A percentile compares a stretch with the other conserved stretches of the same genome.
These are phyloP conservation scores for Solanum arcanum DNA, from an alignment of 257 asterid species.

Conservation along the genomic window DNA sequence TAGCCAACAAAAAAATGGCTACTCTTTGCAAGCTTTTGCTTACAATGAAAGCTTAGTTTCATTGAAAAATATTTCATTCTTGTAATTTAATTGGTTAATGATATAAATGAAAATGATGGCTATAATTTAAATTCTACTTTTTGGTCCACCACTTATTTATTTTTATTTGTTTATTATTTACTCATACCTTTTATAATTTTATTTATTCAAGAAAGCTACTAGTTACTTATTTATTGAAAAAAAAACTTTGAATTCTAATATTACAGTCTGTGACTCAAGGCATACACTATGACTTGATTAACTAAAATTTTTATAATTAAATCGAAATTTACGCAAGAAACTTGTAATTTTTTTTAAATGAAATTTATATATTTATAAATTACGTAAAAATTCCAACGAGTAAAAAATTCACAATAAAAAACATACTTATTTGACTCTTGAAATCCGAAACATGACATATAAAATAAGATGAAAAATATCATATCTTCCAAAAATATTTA, in stretches of 20 bases:
- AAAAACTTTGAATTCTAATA: not conserved
- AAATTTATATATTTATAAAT: too few relatives aligned
- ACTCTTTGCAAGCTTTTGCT: not conserved
- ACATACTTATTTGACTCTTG: too few relatives aligned
- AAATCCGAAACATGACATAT: too few relatives aligned
- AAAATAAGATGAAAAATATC: too few relatives aligned
- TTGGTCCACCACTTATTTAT: not conserved
- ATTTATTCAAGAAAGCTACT: not conserved
- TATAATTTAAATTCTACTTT: not conserved
- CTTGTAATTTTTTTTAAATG: too few relatives aligned
- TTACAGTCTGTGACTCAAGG: not conserved
- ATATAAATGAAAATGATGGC: not conserved
- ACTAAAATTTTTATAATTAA: too few relatives aligned
- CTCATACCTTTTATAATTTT: too few relatives aligned
- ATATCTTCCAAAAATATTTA: too few relatives aligned
- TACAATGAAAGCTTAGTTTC: constrained; percentile 1
- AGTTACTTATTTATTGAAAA: not conserved
- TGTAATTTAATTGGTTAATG: not conserved
- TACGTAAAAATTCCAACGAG: too few relatives aligned
- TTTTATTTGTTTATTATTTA: not conserved
- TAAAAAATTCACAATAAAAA: too few relatives aligned
- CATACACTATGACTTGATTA: not conserved
- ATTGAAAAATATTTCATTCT: not conserved
- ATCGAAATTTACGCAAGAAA: too few relatives aligned
- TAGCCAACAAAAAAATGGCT: not conserved